phyloP scores from a whole-genome alignment of 2,329 filamentous ascomycete species.

The Fusarium cyanostomum region DNA sequence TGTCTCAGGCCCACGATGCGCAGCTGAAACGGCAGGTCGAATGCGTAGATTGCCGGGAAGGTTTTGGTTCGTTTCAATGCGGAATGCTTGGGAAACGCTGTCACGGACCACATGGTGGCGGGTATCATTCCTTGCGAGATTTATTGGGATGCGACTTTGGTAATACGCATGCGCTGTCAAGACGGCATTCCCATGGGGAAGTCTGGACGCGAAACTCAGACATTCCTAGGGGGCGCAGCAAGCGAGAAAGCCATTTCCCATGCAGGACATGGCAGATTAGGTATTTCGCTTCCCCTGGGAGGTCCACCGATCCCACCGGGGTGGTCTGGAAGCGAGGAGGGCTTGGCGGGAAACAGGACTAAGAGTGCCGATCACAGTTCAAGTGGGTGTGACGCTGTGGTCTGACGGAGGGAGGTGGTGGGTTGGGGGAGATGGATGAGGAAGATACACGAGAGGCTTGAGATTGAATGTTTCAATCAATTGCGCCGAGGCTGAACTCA shows the following conservation, averaged over 20 bases:
- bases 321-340: constrained; percentile 2
- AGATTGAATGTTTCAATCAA: constrained; percentile 36
- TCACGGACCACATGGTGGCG: constrained; percentile 15
- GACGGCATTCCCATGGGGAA: constrained; percentile 10
- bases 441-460: neutral
- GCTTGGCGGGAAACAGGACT: constrained; percentile 8
- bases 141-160: constrained; percentile 8
- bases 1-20: constrained; percentile 10
- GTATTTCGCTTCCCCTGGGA: too few relatives aligned
- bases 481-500: too few relatives aligned
- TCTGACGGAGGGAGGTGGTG: constrained; percentile 24
- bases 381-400: constrained; percentile 25
- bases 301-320: neutral
- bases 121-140: neutral
- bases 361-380: constrained; percentile 37
- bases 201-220: neutral
- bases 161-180: constrained; percentile 5
- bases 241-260: neutral
- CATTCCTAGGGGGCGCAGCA: neutral
- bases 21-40: too few relatives aligned
- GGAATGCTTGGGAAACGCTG: neutral
- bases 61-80: constrained; percentile 1
- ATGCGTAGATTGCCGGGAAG: neutral
- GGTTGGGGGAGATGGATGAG: constrained; percentile 37
- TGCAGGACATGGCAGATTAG: too few relatives aligned